phyloP scores from a whole-genome alignment of 768 basidiomycete genomes.

The Sarcodon sp. region DNA sequence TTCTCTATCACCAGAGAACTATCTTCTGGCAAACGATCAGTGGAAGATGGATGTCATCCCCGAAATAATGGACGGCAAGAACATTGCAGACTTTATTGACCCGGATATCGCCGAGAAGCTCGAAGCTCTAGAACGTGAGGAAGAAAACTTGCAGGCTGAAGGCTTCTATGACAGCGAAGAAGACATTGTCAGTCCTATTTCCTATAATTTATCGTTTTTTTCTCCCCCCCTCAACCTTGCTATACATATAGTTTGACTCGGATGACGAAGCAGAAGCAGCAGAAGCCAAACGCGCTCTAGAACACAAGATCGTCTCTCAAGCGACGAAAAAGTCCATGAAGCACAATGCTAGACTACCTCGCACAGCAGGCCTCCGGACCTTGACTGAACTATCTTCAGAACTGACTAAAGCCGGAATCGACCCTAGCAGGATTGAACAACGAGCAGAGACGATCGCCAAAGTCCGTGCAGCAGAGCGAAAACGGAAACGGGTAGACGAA shows the following conservation, averaged over 20 bases:
- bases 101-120: constrained; percentile 95
- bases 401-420: constrained; percentile 79
- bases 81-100: constrained; percentile 97
- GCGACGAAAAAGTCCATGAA: constrained; percentile 77
- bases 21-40: constrained; percentile 74
- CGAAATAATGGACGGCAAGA: constrained; percentile 99
- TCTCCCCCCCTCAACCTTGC: not conserved
- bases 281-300: constrained; percentile 42
- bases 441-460: constrained; percentile 81
- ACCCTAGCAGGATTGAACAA: constrained; percentile 79
- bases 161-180: constrained; percentile 91
- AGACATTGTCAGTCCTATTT: constrained; percentile 48
- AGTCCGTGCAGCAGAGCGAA: constrained; percentile 54
- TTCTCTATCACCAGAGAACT: constrained; percentile 54
- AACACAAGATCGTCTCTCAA: constrained; percentile 61
- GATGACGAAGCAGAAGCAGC: constrained; percentile 69
- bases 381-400: constrained; percentile 65
- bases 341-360: constrained; percentile 70
- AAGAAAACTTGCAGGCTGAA: constrained; percentile 86
- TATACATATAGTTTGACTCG: constrained; percentile 27
- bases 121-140: constrained; percentile 93
- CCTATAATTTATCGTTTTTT: not conserved
- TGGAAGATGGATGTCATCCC: constrained; percentile 98
- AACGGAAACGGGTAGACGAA: constrained; percentile 48
- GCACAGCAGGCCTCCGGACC: constrained; percentile 57